These are phyloP conservation scores for Skeletonema tropicum DNA, from an alignment of 108 stramenopile species.

Conservation along the genomic window DNA sequence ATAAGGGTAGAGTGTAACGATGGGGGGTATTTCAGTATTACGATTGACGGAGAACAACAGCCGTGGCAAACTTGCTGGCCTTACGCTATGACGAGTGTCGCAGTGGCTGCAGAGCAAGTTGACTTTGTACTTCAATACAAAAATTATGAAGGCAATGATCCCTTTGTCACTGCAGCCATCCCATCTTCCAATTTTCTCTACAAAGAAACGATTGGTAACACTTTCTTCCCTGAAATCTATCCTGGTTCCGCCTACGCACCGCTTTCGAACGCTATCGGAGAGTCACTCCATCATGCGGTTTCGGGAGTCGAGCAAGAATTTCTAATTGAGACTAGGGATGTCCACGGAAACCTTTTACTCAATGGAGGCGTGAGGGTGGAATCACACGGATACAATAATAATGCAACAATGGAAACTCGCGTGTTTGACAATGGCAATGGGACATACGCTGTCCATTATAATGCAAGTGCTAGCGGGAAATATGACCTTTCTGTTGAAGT, in stretches of 20 bases:
- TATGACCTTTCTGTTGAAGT: slow-evolving; percentile 14
- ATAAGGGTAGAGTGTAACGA: slow-evolving; percentile 20
- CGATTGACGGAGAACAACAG: slow-evolving; percentile 14
- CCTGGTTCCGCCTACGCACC: slow-evolving; percentile 15
- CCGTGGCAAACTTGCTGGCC: slow-evolving; percentile 31
- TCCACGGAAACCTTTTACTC: slow-evolving; percentile 13
- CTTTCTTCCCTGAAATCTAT: slow-evolving; percentile 6
- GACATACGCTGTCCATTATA: slow-evolving; percentile 6
- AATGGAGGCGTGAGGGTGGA: neutral
- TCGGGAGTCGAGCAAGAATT: slow-evolving; percentile 27
- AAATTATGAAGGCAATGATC: slow-evolving; percentile 4
- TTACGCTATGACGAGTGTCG: neutral
- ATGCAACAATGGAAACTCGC: slow-evolving; percentile 1
- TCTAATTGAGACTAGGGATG: slow-evolving; percentile 20
- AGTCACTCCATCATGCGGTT: slow-evolving; percentile 13
- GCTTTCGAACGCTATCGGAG: slow-evolving; percentile 22
- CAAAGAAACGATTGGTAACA: neutral
- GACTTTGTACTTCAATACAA: slow-evolving; percentile 27
- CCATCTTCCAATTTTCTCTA: slow-evolving; percentile 17
- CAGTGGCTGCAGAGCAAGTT: slow-evolving; percentile 15
- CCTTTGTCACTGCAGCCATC: slow-evolving; percentile 13
- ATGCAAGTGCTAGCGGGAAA: neutral
- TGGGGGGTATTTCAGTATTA: slow-evolving; percentile 13
- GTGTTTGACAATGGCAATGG: slow-evolving; percentile 15
- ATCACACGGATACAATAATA: neutral